A percentile compares a stretch with the other conserved stretches of the same genome.
phyloP scores from a whole-genome alignment of 2,329 filamentous ascomycete species.

The Botrytis porri region DNA sequence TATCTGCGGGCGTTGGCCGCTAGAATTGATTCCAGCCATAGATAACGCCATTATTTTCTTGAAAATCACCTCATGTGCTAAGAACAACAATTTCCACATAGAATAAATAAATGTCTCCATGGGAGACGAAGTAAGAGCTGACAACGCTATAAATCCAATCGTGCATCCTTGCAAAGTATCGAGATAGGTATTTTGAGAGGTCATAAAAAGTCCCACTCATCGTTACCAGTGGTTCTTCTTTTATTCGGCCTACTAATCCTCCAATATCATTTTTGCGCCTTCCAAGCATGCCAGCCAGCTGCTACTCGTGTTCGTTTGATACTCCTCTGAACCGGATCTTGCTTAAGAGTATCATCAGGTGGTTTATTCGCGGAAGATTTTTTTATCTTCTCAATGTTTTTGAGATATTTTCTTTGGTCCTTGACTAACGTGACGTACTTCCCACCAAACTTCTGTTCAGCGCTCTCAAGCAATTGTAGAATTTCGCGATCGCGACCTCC shows the following conservation, averaged over 20 bases:
- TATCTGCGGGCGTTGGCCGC: not conserved
- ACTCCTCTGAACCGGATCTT: not conserved
- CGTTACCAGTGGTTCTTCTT: not conserved
- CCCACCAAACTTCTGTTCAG: constrained; percentile 5
- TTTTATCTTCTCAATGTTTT: not conserved
- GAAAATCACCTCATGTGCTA: not conserved
- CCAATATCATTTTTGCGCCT: not conserved
- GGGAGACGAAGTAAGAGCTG: not conserved
- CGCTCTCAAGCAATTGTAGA: not conserved
- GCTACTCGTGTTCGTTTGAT: constrained; percentile 10
- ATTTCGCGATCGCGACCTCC: constrained; percentile 8
- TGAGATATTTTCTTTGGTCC: constrained; percentile 1
- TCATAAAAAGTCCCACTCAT: not conserved
- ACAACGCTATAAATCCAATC: not conserved
- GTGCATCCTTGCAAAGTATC: not conserved
- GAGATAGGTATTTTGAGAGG: not conserved
- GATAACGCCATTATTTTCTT: not conserved
- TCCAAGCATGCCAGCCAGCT: constrained; percentile 11
- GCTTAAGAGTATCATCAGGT: not conserved
- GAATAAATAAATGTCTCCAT: not conserved
- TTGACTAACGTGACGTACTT: not conserved
- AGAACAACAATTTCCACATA: not conserved
- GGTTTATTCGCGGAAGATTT: not conserved
- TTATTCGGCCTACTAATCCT: not conserved
- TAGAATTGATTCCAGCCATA: not conserved